phyloP scores from a whole-genome alignment of 345 rosid species.

The Hypericum perforatum region DNA sequence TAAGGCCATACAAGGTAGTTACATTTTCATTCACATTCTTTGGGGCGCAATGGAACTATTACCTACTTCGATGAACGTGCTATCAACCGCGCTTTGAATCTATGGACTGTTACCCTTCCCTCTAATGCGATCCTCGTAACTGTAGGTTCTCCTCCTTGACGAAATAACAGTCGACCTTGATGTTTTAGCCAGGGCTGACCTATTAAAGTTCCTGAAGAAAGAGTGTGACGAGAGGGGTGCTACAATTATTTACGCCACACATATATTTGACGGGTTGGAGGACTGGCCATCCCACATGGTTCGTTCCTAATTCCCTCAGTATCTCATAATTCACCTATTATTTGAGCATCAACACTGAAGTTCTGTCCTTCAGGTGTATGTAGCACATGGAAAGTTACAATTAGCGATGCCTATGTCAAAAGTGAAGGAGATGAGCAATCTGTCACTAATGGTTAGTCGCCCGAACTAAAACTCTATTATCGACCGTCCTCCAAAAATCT shows the following conservation, averaged over 20 bases:
- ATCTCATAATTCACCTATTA: background rate
- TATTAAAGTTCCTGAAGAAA: conserved; percentile 63
- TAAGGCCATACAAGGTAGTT: conserved; percentile 74
- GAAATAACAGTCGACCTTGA: conserved; percentile 97
- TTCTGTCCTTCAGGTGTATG: conserved; percentile 39
- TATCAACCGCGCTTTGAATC: background rate
- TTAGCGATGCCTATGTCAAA: conserved; percentile 64
- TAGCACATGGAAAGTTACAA: conserved; percentile 74
- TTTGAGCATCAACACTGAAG: too few species aligned
- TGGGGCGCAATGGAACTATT: too few species aligned
- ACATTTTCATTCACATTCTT: background rate
- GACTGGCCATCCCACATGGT: conserved; percentile 90
- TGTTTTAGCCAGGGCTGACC: conserved; percentile 93
- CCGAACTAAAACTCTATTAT: too few species aligned
- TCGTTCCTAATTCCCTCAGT: conserved; percentile 14
- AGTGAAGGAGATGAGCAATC: conserved; percentile 62
- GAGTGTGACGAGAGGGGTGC: conserved; percentile 86
- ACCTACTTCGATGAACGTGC: background rate
- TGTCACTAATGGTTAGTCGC: conserved; percentile 59
- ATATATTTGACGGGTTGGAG: conserved; percentile 89
- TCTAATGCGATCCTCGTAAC: background rate
- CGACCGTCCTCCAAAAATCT: too few species aligned
- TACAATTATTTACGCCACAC: conserved; percentile 85
- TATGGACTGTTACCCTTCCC: background rate
- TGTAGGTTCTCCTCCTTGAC: conserved; percentile 91